These are phyloP conservation scores for Cryptosporidium andersoni DNA, from an alignment of 169 alveolate genomes.

Conservation along the genomic window DNA sequence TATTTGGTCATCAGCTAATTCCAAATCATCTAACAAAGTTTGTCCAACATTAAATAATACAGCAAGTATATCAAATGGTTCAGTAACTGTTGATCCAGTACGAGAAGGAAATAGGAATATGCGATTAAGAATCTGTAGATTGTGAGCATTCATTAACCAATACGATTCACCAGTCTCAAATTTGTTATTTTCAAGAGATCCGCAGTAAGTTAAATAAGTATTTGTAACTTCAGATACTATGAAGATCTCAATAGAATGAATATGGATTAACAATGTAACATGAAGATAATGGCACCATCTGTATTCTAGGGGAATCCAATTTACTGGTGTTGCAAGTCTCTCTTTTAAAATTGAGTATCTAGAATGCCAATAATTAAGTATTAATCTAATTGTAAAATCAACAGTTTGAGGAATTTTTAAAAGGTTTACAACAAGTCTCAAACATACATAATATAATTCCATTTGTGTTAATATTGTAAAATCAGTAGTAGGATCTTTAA, in stretches of 20 bases:
- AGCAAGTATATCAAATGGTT: conserved; percentile 51
- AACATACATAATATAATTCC: conserved; percentile 47
- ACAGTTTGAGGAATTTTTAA: conserved; percentile 54
- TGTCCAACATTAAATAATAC: conserved; percentile 22
- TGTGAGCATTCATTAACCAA: conserved; percentile 45
- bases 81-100: conserved; percentile 26
- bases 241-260: conserved; percentile 41
- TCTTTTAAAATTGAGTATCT: conserved; percentile 50
- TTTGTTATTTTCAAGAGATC: conserved; percentile 6
- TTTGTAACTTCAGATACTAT: conserved; percentile 47
- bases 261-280: conserved; percentile 16
- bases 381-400: conserved; percentile 30
- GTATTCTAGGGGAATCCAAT: conserved; percentile 58
- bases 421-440: conserved; percentile 14
- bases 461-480: conserved; percentile 62
- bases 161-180: background rate
- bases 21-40: conserved; percentile 15
- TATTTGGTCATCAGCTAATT: background rate
- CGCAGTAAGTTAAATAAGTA: background rate
- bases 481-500: conserved; percentile 18
- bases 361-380: conserved; percentile 4
- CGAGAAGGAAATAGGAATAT: conserved; percentile 41
- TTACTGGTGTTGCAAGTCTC: conserved; percentile 29
- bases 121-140: conserved; percentile 6
- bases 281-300: conserved; percentile 64